Percentiles rank a stretch among this genome's conserved stretches.
Evolutionary conservation across 1,284 basidiomycete genomes (phyloP).

Genomic region (Leccinum pachyderme): DNA sequence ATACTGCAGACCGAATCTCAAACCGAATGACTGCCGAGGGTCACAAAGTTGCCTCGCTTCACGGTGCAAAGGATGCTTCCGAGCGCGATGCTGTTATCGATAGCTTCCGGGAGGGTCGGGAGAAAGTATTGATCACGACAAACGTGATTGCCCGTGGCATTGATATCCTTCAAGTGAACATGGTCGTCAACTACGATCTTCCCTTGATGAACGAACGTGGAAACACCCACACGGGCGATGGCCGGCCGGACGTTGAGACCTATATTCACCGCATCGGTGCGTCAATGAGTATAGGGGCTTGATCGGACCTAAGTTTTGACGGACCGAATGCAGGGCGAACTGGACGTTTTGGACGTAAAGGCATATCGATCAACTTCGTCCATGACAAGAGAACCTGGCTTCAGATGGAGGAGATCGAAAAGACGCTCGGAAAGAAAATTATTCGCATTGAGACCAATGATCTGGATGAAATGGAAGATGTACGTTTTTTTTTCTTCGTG

Average conservation of each 20-base stretch:
- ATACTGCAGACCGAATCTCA: conserved; percentile 92
- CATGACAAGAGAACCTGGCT: conserved; percentile 82
- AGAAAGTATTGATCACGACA: conserved; percentile 98
- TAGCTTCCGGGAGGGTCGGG: conserved; percentile 92
- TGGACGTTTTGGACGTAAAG: conserved; percentile 92
- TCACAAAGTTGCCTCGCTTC: conserved; percentile 94
- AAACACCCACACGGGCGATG: conserved; percentile 42
- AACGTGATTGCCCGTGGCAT: conserved; percentile 99
- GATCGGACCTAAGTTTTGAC: conserved; percentile 3
- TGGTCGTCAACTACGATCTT: conserved; percentile 98
- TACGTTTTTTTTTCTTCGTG: conserved; percentile 36
- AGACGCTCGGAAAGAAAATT: conserved; percentile 72
- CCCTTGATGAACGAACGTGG: conserved; percentile 78
- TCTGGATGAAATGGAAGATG: conserved; percentile 88
- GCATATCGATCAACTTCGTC: conserved; percentile 96
- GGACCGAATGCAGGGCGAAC: conserved; percentile 70
- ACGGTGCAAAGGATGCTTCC: conserved; percentile 87
- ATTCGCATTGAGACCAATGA: conserved; percentile 81
- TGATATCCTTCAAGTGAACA: conserved; percentile 98
- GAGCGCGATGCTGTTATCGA: conserved; percentile 95
- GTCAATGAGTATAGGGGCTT: conserved; percentile 26
- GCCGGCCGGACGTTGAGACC: conserved; percentile 88
- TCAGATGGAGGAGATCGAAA: conserved; percentile 85
- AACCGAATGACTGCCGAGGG: conserved; percentile 90
- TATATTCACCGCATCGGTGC: conserved; percentile 97